Evolutionary conservation across 345 rosid genomes (phyloP), one percentile per base, ranked within the genome.

Genomic region (Combretum micranthum): DNA sequence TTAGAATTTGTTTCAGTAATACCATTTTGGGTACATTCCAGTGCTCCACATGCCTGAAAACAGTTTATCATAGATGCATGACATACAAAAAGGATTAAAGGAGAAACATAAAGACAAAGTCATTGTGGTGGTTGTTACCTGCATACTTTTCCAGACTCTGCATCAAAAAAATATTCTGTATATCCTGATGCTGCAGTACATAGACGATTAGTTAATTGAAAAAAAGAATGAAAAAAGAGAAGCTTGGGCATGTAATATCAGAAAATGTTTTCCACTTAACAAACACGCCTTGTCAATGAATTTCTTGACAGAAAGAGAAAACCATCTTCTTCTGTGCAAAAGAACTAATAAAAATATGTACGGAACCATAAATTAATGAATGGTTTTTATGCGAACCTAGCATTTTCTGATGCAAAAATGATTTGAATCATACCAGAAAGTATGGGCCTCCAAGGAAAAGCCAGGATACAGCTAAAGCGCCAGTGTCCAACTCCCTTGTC

Each of bases 391-490:
- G 0, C 9, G 39, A 32, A 4, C 39, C 39, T 15, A 12, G 16
- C 17, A 15, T 49, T 10, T 49, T 18, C 16, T 2, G 13, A 18
- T n/a, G 13, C 6, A 3, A 47, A 15, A 47, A 15, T 13, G 17
- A 17, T n/a, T 55, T 0, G 20, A 47, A 42, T 46, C 56, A 19
- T 73, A 88, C 96, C 96, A 17, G 96, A 92, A 62, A 92, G 95
- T 69, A 92, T 88, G 37, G 98, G 98, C 76, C 74, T 84, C 98
- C 98, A 92, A 12, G 98, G 98, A 66, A 92, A 88, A 21, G 87
- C 75, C 98, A 92, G 84, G 62, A 81, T 71, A 67, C 98, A 92
- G 62, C 84, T 88, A 62, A 92, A 92, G 37, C 81, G 72, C 98
- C 95, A 92, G 49, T 92, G 93, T 50, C 96, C 98, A 18, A 87